Percentiles rank a stretch among this genome's conserved stretches.
Conservation (phyloP, 345 rosid genomes). For the Viola odorata region DNA sequence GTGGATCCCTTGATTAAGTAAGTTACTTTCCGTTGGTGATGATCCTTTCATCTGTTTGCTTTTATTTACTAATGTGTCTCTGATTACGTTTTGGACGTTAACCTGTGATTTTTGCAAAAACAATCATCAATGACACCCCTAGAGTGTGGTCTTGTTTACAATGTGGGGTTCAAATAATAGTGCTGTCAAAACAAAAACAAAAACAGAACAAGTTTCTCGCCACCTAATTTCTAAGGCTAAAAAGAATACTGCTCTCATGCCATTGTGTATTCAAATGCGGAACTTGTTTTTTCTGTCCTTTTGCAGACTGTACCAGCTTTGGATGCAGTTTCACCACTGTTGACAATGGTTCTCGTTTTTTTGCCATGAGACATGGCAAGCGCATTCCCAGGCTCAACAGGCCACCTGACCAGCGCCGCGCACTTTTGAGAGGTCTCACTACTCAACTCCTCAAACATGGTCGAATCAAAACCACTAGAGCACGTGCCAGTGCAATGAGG, state of each 20-base stretch:
- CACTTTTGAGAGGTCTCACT: constrained; percentile 81
- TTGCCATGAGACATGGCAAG: constrained; percentile 82
- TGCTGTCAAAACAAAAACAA: too few species aligned
- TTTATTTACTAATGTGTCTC: too few species aligned
- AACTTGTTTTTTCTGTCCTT: background rate
- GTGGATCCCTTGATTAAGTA: too few species aligned
- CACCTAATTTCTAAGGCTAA: background rate
- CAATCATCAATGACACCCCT: constrained; percentile 88
- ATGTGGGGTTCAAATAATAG: too few species aligned
- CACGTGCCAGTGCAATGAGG: constrained; percentile 85
- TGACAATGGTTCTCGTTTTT: constrained; percentile 56
- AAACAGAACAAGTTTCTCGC: too few species aligned
- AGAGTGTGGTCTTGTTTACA: constrained; percentile 69
- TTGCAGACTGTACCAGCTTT: constrained; percentile 41
- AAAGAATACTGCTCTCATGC: too few species aligned
- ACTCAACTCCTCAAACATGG: constrained; percentile 91
- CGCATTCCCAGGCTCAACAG: constrained; percentile 85
- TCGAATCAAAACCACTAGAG: constrained; percentile 80
- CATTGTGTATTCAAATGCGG: background rate
- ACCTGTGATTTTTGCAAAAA: too few species aligned
- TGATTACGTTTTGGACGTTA: too few species aligned
- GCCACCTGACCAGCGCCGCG: constrained; percentile 86
- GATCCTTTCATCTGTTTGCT: too few species aligned
- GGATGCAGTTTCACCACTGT: constrained; percentile 40
- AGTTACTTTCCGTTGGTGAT: too few species aligned